Percentiles rank a stretch among this genome's conserved stretches.
Conservation (phyloP, 805 yeast genomes). For the Kazachstania viticola region DNA sequence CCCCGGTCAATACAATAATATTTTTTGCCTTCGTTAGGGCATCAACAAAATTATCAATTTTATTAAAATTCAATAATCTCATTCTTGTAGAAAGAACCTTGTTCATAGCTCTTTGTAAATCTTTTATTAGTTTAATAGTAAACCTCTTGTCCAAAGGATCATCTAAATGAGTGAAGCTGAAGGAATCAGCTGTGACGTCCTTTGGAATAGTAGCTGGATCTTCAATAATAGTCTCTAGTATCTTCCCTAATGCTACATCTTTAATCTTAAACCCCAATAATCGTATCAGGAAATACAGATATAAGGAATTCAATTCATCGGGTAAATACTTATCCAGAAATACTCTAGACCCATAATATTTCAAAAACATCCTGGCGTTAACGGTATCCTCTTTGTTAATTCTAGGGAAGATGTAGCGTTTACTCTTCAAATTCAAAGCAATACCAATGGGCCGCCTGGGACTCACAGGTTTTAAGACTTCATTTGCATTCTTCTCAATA, state of each 20-base stretch:
- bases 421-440: conserved; percentile 16
- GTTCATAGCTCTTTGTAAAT: conserved; percentile 52
- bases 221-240: conserved; percentile 18
- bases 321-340: conserved; percentile 57
- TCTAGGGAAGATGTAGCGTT: conserved; percentile 28
- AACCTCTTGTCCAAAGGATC: conserved; percentile 33
- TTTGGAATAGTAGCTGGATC: conserved; percentile 2
- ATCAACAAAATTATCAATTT: conserved; percentile 46
- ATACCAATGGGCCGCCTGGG: conserved; percentile 13
- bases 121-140: conserved; percentile 36
- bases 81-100: conserved; percentile 47
- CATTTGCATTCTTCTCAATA: not conserved
- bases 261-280: conserved; percentile 48
- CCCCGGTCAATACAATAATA: conserved; percentile 75
- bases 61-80: conserved; percentile 39
- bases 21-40: conserved; percentile 45
- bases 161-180: conserved; percentile 12
- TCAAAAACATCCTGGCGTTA: conserved; percentile 42
- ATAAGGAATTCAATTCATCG: conserved; percentile 43
- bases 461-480: conserved; percentile 8
- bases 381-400: conserved; percentile 34
- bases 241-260: conserved; percentile 25
- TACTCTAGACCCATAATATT: conserved; percentile 43
- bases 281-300: conserved; percentile 43
- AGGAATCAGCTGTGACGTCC: not conserved